phyloP scores from a whole-genome alignment of 2,329 filamentous ascomycete genomes.

The Aspergillus japonicus region DNA sequence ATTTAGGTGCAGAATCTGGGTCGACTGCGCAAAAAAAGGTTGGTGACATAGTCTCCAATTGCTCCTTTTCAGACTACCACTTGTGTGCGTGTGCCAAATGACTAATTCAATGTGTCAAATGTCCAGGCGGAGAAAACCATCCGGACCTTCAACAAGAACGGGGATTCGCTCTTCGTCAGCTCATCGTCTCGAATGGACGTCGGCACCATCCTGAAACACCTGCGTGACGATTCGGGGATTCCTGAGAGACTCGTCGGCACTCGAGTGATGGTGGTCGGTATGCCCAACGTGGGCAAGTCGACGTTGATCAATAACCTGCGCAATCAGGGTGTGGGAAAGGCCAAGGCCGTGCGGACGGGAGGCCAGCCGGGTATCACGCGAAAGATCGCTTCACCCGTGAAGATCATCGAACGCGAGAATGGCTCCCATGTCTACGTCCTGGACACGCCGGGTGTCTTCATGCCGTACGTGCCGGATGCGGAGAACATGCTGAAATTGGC shows the following conservation, averaged over 20 bases:
- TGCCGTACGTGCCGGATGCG: conserved; percentile 81
- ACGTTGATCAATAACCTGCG: conserved; percentile 88
- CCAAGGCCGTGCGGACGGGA: conserved; percentile 79
- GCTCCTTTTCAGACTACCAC: too few relatives aligned
- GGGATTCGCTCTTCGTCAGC: conserved; percentile 38
- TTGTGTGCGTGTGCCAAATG: too few relatives aligned
- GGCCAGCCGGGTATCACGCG: conserved; percentile 86
- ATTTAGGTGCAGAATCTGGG: conserved; percentile 59
- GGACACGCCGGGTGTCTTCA: conserved; percentile 93
- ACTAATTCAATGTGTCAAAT: conserved; percentile 4
- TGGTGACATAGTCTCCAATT: conserved; percentile 13
- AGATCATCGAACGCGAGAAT: conserved; percentile 63
- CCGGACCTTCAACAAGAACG: conserved; percentile 34
- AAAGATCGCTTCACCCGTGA: conserved; percentile 78
- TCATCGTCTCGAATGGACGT: conserved; percentile 33
- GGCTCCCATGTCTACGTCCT: conserved; percentile 73
- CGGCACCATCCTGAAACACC: conserved; percentile 33
- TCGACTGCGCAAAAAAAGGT: conserved; percentile 44
- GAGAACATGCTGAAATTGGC: conserved; percentile 95
- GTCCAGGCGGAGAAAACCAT: conserved; percentile 34
- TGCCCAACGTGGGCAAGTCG: conserved; percentile 97
- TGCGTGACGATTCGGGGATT: conserved; percentile 30
- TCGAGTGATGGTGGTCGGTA: conserved; percentile 83
- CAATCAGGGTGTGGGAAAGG: conserved; percentile 59
- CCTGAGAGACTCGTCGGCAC: conserved; percentile 68